Evolutionary conservation across 179 eudicot genomes (phyloP), one percentile per base, ranked within the genome.

Genomic region (Spergularia azorica): DNA sequence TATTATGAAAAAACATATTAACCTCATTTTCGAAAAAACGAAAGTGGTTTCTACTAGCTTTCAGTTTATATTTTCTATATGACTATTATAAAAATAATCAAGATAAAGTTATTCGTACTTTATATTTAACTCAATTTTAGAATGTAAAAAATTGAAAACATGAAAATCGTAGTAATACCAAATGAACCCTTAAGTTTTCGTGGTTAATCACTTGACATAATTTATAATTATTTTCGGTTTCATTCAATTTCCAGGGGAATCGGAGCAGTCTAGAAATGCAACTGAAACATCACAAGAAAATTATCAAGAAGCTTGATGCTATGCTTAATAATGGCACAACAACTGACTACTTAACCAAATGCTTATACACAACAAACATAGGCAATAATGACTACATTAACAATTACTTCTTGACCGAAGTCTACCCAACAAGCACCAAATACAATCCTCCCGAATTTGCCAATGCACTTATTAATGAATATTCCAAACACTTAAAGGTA

Each of bases 381-480:
- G 87, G 87, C 15, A 84, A 82, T 76, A 82, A 84, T 50, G 87
- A 84, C 66, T 84, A 73, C 68, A 73, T 84, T 43, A 81, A 83
- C 54, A 85, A 87, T 43, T 85, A 85, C 66, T 81, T 83, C 16
- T 0, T 71, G 78, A 80, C 84, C 0, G 17, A 63, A 9, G 0
- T 54, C 6, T 85, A 70, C 67, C 39, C 75, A 4, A 39, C 83
- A 12, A 67, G 78, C 12, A 20, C 11, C 9, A 26, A n/a, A 48
- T 79, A 36, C 51, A 78, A 66, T 3, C 77, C 76, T 38, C 18
- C 57, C 1, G 65, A 72, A 6, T 87, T 17, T 50, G 80, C 88
- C 0, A 18, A 26, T 5, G 15, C 39, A 16, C 77, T 87, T 41
- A 21, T 79, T 70, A 21, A 59, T 9, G 78, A 67, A 17, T 87